Evolutionary conservation across 352 stramenopile genomes (phyloP).

Genomic region (Phytopythium aichiense): DNA sequence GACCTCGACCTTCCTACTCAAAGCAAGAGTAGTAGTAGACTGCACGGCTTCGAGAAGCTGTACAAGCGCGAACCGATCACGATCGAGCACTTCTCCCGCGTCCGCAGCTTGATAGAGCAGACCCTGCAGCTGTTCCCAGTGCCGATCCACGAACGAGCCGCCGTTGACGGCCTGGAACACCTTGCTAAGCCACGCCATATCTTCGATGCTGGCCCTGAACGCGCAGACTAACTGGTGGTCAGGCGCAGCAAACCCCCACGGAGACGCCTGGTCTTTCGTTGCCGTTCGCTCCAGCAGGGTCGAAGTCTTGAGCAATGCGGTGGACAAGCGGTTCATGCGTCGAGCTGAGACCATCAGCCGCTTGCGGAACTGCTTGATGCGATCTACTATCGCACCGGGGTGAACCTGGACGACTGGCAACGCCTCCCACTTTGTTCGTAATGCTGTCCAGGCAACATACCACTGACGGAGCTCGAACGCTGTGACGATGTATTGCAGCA

Average conservation of each 20-base stretch:
- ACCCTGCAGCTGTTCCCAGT: conserved; percentile 20
- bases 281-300: conserved; percentile 6
- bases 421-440: conserved; percentile 44
- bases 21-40: not conserved
- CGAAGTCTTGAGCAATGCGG: conserved; percentile 9
- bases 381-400: conserved; percentile 41
- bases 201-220: conserved; percentile 39
- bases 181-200: conserved; percentile 33
- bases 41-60: not conserved
- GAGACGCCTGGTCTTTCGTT: not conserved
- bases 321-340: conserved; percentile 20
- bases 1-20: not conserved
- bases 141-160: conserved; percentile 30
- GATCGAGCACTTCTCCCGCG: not conserved
- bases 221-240: conserved; percentile 29
- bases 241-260: conserved; percentile 7
- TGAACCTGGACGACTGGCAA: conserved; percentile 36
- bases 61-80: not conserved
- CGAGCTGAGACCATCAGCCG: conserved; percentile 36
- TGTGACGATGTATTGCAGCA: conserved; percentile 50
- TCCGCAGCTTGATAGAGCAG: not conserved
- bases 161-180: conserved; percentile 49
- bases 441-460: conserved; percentile 41
- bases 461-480: conserved; percentile 55
- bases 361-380: conserved; percentile 55